A percentile compares a stretch with the other conserved stretches of the same genome.
Conservation (phyloP, 2,329 filamentous ascomycete genomes). For the Alternaria novae-zelandiae region DNA sequence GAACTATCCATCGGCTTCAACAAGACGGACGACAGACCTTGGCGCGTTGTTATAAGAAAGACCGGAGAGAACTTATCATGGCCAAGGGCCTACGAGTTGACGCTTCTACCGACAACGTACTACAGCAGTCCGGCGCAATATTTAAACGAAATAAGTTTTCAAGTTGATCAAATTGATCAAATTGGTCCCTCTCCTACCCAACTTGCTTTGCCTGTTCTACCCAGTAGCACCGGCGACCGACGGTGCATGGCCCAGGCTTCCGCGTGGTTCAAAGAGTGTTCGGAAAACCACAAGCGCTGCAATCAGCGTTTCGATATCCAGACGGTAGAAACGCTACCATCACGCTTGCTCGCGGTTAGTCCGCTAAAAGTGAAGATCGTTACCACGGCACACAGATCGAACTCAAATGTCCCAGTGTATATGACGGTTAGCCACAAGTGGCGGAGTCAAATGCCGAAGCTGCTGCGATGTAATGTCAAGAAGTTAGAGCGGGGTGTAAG, state of each 20-base stretch:
- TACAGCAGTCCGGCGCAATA: too few species aligned
- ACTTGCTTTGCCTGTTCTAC: background rate
- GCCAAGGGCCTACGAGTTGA: rapidly evolving
- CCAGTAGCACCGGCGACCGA: background rate
- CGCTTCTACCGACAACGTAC: too few species aligned
- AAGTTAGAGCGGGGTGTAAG: background rate
- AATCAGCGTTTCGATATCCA: background rate
- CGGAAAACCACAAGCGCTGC: background rate
- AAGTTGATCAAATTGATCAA: background rate
- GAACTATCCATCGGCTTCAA: too few species aligned
- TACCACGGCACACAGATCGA: rapidly evolving
- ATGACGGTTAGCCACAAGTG: background rate
- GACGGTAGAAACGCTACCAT: background rate
- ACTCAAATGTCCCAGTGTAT: background rate
- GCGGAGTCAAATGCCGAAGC: background rate
- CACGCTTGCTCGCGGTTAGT: background rate
- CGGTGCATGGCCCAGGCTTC: background rate
- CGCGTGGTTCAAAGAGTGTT: background rate
- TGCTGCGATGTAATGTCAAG: background rate
- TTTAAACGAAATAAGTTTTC: too few species aligned
- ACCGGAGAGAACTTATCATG: too few species aligned
- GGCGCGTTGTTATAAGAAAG: too few species aligned
- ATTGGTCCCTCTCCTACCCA: background rate
- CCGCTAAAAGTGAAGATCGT: background rate
- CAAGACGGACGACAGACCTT: too few species aligned